Conservation (phyloP, 345 rosid genomes). For the Sisymbrium altissimum region DNA sequence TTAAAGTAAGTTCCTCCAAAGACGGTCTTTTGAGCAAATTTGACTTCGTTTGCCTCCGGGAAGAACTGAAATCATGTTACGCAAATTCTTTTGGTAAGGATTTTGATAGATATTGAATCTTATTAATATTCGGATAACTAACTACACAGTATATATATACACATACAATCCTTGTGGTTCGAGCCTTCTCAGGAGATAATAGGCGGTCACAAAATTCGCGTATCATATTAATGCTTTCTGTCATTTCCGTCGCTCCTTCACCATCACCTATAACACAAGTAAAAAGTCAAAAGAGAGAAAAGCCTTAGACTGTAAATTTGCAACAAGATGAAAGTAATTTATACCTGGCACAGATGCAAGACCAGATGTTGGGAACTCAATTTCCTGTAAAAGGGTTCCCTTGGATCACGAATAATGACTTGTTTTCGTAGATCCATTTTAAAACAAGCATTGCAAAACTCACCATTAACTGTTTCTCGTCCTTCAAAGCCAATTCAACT, state of each 20-base stretch:
- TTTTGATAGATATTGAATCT: neutral
- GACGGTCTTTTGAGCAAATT: conserved; percentile 60
- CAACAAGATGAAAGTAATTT: neutral
- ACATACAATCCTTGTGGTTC: conserved; percentile 75
- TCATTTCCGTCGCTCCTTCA: conserved; percentile 96
- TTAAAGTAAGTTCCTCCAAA: conserved; percentile 83
- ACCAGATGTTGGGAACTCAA: conserved; percentile 94
- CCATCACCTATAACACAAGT: conserved; percentile 62
- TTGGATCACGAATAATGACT: conserved; percentile 23
- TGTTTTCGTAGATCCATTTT: neutral
- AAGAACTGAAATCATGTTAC: conserved; percentile 60
- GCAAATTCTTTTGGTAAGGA: neutral
- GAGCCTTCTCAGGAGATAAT: conserved; percentile 53
- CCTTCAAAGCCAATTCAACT: conserved; percentile 60
- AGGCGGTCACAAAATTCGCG: conserved; percentile 79
- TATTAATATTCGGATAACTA: neutral
- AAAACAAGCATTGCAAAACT: conserved; percentile 23
- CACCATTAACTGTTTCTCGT: conserved; percentile 77
- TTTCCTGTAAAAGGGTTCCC: conserved; percentile 60
- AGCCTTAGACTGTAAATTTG: neutral
- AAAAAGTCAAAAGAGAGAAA: neutral
- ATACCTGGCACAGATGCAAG: conserved; percentile 94
- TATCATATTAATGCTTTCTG: conserved; percentile 78
- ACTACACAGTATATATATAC: conserved; percentile 29
- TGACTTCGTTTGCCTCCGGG: conserved; percentile 89